Base-by-base conservation (phyloP, 2,329 filamentous ascomycete genomes). In the Fusarium concolor region DNA sequence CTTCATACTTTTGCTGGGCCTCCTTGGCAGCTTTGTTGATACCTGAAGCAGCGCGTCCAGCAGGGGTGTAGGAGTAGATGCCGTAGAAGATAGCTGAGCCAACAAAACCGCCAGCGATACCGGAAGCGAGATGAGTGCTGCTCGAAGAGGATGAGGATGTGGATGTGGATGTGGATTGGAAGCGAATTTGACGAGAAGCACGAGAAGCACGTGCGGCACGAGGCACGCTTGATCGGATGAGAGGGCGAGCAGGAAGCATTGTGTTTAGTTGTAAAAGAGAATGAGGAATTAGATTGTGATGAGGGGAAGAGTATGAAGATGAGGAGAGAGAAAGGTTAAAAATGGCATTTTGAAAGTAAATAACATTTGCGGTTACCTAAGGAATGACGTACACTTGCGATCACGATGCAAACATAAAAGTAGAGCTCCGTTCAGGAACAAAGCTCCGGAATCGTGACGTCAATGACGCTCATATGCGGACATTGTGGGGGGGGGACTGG, bases 1-100 rank as follows among this genome's bases (percentile, higher is more conserved):
- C 81, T 38, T 89, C 79, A 77, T 90, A 86, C 74, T 90, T 87
- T 54, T 82, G 79, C 75, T 89, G 85, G 4, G 89, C 86, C 53
- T 89, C 83, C 53, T 84, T 83, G 11, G 79, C 80, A 2, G 79
- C 78, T 69, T 82, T 82, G 76, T 85, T 84, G 68, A 85, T 74
- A 46, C 78, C 79, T 54, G 73, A 75, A 9, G 66, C 79, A 67
- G 29, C 79, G 70, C 65, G 79, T 75, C 82, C 83, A 5, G 82
- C 77, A 0, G 82, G 82, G 1, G 82, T 83, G 67, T 82, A 77
- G 11, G 78, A 78, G 70, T 82, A 84, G 52, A 79, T 68, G 42
- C 77, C 80, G 62, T 81, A 85, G 47, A 84, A 79, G 6, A 82
- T 54, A 1, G 76, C 71, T 3, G 80, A 81, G 17, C 81, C 82